Evolutionary conservation across 345 rosid genomes (phyloP), one percentile per base, ranked within the genome.

Genomic region (Boechera stricta): DNA sequence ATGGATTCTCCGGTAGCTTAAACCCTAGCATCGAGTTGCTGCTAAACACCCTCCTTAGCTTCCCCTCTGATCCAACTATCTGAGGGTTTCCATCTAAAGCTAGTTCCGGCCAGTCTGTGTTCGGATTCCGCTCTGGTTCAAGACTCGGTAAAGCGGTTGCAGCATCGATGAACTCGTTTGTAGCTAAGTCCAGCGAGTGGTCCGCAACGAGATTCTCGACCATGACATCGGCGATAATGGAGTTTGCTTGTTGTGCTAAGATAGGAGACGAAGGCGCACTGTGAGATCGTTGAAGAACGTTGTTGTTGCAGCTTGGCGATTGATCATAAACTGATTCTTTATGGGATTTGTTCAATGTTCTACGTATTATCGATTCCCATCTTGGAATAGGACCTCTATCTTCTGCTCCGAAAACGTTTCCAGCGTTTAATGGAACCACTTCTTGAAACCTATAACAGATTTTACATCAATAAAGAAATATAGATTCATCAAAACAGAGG

Each of bases 251-350:
- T 42, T 75, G 68, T 67, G 92, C 84, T 58, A 88, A 58, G n/a
- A 82, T 85, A 3, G 98, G 97, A 76, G 99, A 93, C 57, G 98
- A 90, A 1, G 99, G 99, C 32, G 95, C 98, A 52, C 98, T 96
- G 35, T 71, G 75, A 54, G 82, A 68, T 48, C 78, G 54, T 28
- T 60, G 71, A 13, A 79, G 79, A 68, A 54, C 29, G 77, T 72
- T 71, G 72, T 31, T 73, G 61, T 68, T 72, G 39, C 28, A 5
- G 36, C 6, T 67, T 53, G 75, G 45, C 81, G 88, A 85, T 80
- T 85, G 90, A 84, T 74, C 81, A 87, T 80, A n/a, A 8, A 59
- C 79, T 84, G 77, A 77, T 87, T 77, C 85, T 89, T 44, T 85
- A 80, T 76, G 79, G 71, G 86, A 86, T 78, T 87, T 90, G 89